Percentiles rank a stretch among this genome's conserved stretches.
Conservation (phyloP, 345 rosid species). For the Sonneratia alba region DNA sequence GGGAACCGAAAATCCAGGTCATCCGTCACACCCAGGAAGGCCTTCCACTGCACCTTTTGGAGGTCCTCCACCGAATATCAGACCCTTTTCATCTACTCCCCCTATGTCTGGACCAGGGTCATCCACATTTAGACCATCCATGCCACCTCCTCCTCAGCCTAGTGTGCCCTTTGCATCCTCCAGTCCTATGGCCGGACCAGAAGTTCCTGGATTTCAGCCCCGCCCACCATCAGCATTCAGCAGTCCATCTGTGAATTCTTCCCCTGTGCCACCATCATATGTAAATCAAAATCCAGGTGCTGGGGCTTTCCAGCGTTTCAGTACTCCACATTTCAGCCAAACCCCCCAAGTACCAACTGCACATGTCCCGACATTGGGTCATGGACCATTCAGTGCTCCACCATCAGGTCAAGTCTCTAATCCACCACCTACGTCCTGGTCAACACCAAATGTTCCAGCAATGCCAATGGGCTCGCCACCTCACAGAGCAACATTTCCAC, state of each 20-base stretch:
- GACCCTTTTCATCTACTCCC: conserved; percentile 52
- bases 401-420: conserved; percentile 44
- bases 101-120: conserved; percentile 32
- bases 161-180: conserved; percentile 30
- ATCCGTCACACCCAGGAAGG: conserved; percentile 45
- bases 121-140: conserved; percentile 36
- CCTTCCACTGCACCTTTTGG: conserved; percentile 52
- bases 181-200: conserved; percentile 32
- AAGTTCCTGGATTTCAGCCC: conserved; percentile 40
- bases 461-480: conserved; percentile 59
- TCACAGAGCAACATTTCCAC: conserved; percentile 28
- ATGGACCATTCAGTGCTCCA: conserved; percentile 36
- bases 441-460: conserved; percentile 40
- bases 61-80: conserved; percentile 42
- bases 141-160: conserved; percentile 37
- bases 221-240: conserved; percentile 22
- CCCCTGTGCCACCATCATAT: conserved; percentile 36
- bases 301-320: conserved; percentile 42
- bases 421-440: conserved; percentile 27
- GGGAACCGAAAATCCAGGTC: conserved; percentile 64
- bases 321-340: conserved; percentile 44
- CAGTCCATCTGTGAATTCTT: conserved; percentile 36
- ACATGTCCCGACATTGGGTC: conserved; percentile 36
- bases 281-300: conserved; percentile 30
- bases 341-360: conserved; percentile 34